phyloP scores from a whole-genome alignment of 2,329 filamentous ascomycete species.

The Pseudocercospora eumusae region DNA sequence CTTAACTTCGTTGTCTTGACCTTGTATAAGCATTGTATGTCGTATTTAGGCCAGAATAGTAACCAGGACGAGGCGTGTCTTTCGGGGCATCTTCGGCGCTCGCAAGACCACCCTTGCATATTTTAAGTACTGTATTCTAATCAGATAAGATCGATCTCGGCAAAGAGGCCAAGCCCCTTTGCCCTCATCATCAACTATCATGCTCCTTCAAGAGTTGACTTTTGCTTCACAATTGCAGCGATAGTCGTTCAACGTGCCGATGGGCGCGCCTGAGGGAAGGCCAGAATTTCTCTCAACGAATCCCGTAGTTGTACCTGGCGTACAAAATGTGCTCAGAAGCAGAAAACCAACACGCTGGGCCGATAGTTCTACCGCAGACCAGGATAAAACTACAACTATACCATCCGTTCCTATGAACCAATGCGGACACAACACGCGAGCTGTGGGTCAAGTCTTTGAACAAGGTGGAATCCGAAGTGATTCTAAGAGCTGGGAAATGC shows the following conservation, averaged over 20 bases:
- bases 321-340: neutral
- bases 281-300: neutral
- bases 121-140: too few relatives aligned
- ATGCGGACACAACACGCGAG: conserved; percentile 5
- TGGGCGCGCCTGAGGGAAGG: neutral
- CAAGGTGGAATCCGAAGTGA: neutral
- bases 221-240: neutral
- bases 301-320: neutral
- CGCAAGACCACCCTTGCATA: too few relatives aligned
- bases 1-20: neutral
- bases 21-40: neutral
- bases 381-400: too few relatives aligned
- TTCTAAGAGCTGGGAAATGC: conserved; percentile 4
- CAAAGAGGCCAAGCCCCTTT: neutral
- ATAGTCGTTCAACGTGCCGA: neutral
- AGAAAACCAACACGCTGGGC: neutral
- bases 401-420: neutral
- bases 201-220: neutral
- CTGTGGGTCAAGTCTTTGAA: conserved; percentile 5
- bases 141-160: neutral
- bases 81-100: too few relatives aligned
- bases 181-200: too few relatives aligned
- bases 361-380: too few relatives aligned
- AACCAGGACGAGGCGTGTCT: neutral
- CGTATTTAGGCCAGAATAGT: neutral